Percentiles rank a stretch among this genome's conserved stretches.
phyloP scores from a whole-genome alignment of 306 rosid genomes.

The apple (Malus domestica) region DNA sequence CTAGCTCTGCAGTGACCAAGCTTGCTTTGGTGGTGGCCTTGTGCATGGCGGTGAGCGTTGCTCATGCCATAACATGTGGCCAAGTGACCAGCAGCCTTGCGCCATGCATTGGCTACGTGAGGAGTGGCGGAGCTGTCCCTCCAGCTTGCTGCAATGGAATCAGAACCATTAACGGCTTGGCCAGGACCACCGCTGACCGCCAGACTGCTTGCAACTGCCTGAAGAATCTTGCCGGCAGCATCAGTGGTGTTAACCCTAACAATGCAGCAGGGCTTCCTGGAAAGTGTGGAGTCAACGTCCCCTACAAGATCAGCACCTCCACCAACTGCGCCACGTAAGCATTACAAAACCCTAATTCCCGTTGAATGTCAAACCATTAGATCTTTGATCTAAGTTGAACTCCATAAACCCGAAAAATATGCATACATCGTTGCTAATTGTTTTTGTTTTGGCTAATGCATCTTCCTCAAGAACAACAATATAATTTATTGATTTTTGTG shows the following conservation, averaged over 20 bases:
- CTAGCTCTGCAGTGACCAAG: conserved; percentile 16
- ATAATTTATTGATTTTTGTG: neutral
- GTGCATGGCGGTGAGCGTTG: conserved; percentile 32
- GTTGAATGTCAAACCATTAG: neutral
- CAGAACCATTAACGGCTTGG: neutral
- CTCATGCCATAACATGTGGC: conserved; percentile 38
- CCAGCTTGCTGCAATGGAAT: conserved; percentile 20
- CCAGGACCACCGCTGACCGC: conserved; percentile 22
- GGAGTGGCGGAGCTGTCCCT: neutral
- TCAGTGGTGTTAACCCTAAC: neutral
- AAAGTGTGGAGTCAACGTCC: conserved; percentile 40
- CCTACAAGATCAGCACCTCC: conserved; percentile 48
- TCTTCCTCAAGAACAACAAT: neutral
- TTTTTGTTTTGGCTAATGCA: neutral
- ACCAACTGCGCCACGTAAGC: conserved; percentile 33
- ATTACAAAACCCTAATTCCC: neutral
- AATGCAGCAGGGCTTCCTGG: conserved; percentile 25
- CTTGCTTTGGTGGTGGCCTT: conserved; percentile 11
- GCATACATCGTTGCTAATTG: neutral
- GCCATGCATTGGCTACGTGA: conserved; percentile 16
- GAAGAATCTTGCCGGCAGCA: neutral
- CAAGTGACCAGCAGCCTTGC: neutral
- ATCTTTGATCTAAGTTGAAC: neutral
- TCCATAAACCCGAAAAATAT: no score
- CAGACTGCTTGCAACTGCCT: conserved; percentile 36